phyloP scores from a whole-genome alignment of 805 yeast species.

The Brettanomyces sp. region DNA sequence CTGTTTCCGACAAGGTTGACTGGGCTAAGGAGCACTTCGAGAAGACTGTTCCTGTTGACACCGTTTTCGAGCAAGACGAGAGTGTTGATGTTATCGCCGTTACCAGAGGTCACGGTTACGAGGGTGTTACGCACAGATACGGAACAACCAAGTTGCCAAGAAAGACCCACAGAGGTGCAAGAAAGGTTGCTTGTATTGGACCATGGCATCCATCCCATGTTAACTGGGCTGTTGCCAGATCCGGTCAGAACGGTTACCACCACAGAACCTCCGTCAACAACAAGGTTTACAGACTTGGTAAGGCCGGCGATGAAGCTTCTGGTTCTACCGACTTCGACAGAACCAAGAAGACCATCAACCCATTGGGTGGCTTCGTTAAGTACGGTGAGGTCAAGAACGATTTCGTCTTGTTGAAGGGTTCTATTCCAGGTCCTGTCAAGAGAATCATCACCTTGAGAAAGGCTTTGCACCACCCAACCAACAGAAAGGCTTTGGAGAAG shows the following conservation, averaged over 20 bases:
- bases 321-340: constrained; percentile 98
- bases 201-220: constrained; percentile 99
- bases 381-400: constrained; percentile 98
- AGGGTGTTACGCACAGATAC: constrained; percentile 99
- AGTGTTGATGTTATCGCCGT: constrained; percentile 97
- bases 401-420: constrained; percentile 95
- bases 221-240: constrained; percentile 99
- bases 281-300: constrained; percentile 99
- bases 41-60: constrained; percentile 92
- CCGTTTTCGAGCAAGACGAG: constrained; percentile 98
- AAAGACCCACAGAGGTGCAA: constrained; percentile 99
- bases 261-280: constrained; percentile 99
- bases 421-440: constrained; percentile 99
- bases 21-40: constrained; percentile 99
- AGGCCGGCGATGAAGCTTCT: constrained; percentile 86
- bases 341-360: constrained; percentile 99
- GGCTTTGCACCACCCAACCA: constrained; percentile 94
- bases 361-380: constrained; percentile 99
- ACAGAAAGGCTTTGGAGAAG: constrained; percentile 95
- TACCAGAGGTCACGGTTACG: constrained; percentile 99
- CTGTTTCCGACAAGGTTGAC: constrained; percentile 91
- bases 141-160: constrained; percentile 99
- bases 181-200: constrained; percentile 99
- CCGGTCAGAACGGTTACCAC: constrained; percentile 99
- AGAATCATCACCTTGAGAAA: constrained; percentile 98